Evolutionary conservation across 2,329 filamentous ascomycete species (phyloP), one percentile per base, ranked within the genome.

Genomic region (Lasiodiplodia sp.): DNA sequence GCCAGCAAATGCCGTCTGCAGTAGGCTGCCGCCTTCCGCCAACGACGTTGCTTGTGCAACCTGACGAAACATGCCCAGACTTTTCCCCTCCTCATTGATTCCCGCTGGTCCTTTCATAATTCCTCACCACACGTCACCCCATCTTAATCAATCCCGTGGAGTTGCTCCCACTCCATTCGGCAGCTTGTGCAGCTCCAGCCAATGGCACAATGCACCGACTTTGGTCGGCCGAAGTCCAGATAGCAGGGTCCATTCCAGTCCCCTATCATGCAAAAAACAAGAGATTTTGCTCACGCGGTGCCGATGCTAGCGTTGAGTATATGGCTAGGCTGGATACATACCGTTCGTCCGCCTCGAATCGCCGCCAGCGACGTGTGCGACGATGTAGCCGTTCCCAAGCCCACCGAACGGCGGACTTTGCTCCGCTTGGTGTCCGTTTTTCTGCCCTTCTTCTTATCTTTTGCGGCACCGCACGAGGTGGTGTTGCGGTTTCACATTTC

Each of bases 1-100:
- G 44, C 28, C n/a, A 21, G 23, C 7, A 16, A 47, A 64, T 23
- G 10, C 31, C 18, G 14, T 52, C 37, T 44, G 47, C 25, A 52
- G 47, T 52, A 52, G 52, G 60, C 60, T 38, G 47, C 60, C 28
- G 23, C 58, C 40, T 18, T 63, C 58, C 58, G 23, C 28, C 47
- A 28, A 16, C 47, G 16, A 37, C 28, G 28, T 31, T 31, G 18
- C 10, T 64, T 23, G 60, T 64, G 47, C 28, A 64, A 51, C 60
- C 21, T 52, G 60, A 64, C 47, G 60, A 63, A 51, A 49, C 58
- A 23, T 34, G 58, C 21, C 23, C 40, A 47, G 57, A 28, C 21
- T 2, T 14, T 28, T 11, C 40, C 12, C n/a, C 31, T 64, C 40
- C 18, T 38, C 44, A 21, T 31, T 31, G 28, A 37, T 37, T 31